Evolutionary conservation across 345 rosid species (phyloP), one percentile per base, ranked within the genome.

Genomic region (Brassica nigra): DNA sequence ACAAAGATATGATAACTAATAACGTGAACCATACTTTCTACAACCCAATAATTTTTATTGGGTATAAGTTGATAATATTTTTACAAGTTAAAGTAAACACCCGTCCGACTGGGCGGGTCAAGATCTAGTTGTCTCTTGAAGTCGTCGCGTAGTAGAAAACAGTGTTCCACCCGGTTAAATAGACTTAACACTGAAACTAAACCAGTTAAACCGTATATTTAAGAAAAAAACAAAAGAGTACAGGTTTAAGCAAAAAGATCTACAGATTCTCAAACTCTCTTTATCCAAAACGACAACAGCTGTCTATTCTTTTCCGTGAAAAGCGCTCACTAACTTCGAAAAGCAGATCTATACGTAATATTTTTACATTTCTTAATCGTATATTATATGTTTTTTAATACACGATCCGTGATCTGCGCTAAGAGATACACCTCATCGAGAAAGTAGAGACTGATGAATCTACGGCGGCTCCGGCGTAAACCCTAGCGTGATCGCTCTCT

Each of bases 351-450:
- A 39, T 39, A 15, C 28, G 27, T 4, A 28, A 61, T 4, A 0
- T 52, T 30, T 54, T 37, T 4, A 23, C 28, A 29, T 44, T 29
- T 49, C 16, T 0, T 8, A 70, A 36, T 71, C 47, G 66, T 64
- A 78, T 77, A 71, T 78, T 71, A 78, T 78, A 71, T 18, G 1
- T 64, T 23, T 62, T 71, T 15, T 70, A 36, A 63, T 12, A 71
- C 58, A 78, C 71, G 81, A 57, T 66, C 30, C 52, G 20, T 73
- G 68, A 66, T 79, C 70, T 47, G 18, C 36, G 63, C 76, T 89
- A 92, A 0, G 90, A 85, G 68, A 92, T 88, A 62, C 95, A 89
- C 62, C 97, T 82, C 87, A 82, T 88, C 0, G 95, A 90, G 84
- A 86, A 92, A 44, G 77, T 52, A 0, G 90, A 81, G 14, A 87